These are phyloP conservation scores for Arachnopeziza araneosa DNA, from an alignment of 2,329 filamentous ascomycete species.

Conservation along the genomic window DNA sequence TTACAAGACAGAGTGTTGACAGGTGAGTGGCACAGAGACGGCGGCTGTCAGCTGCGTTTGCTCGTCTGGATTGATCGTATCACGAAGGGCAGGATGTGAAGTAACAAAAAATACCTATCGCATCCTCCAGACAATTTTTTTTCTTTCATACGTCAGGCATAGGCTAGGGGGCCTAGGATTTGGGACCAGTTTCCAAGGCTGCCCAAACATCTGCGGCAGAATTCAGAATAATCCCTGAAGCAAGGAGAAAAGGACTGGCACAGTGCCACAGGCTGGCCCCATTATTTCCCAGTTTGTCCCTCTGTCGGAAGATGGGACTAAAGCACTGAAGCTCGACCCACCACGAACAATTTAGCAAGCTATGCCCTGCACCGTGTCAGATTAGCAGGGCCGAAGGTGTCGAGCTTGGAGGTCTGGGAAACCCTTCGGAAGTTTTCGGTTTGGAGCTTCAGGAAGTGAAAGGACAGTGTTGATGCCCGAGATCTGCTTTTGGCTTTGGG, in stretches of 20 bases:
- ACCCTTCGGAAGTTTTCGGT: slow-evolving; percentile 4
- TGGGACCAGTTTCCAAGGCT: slow-evolving; percentile 3
- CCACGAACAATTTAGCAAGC: background rate
- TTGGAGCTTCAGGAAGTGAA: background rate
- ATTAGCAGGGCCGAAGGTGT: background rate
- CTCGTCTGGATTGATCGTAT: slow-evolving; percentile 8
- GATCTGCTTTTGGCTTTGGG: slow-evolving; percentile 5
- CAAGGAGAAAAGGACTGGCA: background rate
- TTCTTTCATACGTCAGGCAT: slow-evolving; percentile 15
- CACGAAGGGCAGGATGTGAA: slow-evolving; percentile 5
- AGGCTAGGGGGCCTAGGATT: slow-evolving; percentile 8
- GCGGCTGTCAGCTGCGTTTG: background rate
- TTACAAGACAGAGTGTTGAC: background rate
- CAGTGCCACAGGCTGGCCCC: background rate
- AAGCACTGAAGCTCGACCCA: background rate
- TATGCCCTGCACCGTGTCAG: background rate
- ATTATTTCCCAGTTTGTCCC: background rate
- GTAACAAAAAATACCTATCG: slow-evolving; percentile 4
- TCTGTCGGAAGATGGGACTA: background rate
- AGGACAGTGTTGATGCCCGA: background rate
- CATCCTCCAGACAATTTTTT: slow-evolving; percentile 7
- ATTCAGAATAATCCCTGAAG: slow-evolving; percentile 1
- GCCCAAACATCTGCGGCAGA: slow-evolving; percentile 8
- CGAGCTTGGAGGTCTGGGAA: background rate
- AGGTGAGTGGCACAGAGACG: slow-evolving; percentile 5